These are phyloP conservation scores for Starmerella cellae DNA, from an alignment of 805 yeast genomes.

Conservation along the genomic window DNA sequence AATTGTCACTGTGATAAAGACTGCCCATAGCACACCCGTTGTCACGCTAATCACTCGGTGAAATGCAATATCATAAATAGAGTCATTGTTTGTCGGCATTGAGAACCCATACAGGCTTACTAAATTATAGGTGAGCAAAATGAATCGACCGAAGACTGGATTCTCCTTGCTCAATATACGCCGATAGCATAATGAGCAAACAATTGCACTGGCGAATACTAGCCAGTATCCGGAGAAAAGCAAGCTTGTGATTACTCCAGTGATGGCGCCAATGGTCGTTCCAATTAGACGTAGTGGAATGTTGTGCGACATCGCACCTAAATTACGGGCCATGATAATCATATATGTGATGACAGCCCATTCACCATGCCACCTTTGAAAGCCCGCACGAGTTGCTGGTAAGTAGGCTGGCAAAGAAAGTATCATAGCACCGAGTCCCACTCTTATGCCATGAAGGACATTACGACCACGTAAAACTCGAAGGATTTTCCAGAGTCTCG, in stretches of 20 bases:
- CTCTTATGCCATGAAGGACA: constrained; percentile 65
- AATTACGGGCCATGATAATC: constrained; percentile 70
- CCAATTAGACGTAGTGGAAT: constrained; percentile 42
- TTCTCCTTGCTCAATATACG: constrained; percentile 44
- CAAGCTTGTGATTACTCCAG: constrained; percentile 42
- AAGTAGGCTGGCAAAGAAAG: constrained; percentile 56
- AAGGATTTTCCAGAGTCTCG: constrained; percentile 29
- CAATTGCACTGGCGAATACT: constrained; percentile 35
- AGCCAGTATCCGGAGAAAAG: constrained; percentile 29
- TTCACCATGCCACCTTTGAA: constrained; percentile 61
- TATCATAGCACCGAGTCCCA: constrained; percentile 60
- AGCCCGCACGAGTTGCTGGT: constrained; percentile 40
- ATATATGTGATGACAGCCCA: constrained; percentile 77
- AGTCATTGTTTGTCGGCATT: constrained; percentile 50
- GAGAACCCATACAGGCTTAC: constrained; percentile 67
- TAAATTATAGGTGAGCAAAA: constrained; percentile 61
- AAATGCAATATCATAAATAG: constrained; percentile 65
- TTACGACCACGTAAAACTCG: constrained; percentile 49
- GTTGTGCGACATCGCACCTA: constrained; percentile 76
- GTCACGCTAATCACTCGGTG: constrained; percentile 65
- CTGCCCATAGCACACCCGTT: constrained; percentile 65
- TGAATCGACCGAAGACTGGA: constrained; percentile 36
- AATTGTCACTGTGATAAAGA: constrained; percentile 49
- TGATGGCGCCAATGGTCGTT: constrained; percentile 54
- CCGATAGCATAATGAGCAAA: constrained; percentile 33